A percentile compares a stretch with the other conserved stretches of the same genome.
These are phyloP conservation scores for Huntiella moniliformis DNA, from an alignment of 2,329 filamentous ascomycete species.

Conservation along the genomic window DNA sequence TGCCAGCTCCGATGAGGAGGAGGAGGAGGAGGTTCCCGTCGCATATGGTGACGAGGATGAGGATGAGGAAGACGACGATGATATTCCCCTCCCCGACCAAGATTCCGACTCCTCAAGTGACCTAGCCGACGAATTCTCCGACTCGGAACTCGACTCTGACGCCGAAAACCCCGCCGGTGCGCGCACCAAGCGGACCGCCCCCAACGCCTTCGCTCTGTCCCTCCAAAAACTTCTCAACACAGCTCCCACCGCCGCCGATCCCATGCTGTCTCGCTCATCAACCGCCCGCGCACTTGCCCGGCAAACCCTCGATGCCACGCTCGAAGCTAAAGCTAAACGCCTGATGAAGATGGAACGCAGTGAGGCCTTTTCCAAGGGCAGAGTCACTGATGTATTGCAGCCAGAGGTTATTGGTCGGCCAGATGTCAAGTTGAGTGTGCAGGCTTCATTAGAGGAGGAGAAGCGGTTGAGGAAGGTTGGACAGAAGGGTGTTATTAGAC, in stretches of 20 bases:
- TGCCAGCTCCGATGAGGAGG: conserved; percentile 14
- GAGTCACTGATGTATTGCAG: conserved; percentile 64
- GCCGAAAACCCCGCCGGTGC: conserved; percentile 17
- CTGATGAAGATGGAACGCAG: conserved; percentile 68
- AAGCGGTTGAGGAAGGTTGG: conserved; percentile 69
- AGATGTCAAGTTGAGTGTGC: conserved; percentile 18
- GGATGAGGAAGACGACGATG: conserved; percentile 20
- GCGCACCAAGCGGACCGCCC: conserved; percentile 69
- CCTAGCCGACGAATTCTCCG: neutral
- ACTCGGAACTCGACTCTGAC: conserved; percentile 15
- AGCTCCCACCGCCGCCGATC: conserved; percentile 71
- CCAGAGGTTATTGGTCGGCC: conserved; percentile 5
- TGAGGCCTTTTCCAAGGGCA: conserved; percentile 63
- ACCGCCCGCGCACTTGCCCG: conserved; percentile 54
- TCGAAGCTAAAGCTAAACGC: conserved; percentile 64
- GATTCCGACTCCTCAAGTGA: neutral
- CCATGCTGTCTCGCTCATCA: conserved; percentile 72
- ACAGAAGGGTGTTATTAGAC: conserved; percentile 80
- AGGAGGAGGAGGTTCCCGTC: conserved; percentile 13
- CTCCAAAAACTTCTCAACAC: conserved; percentile 84
- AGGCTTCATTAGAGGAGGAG: conserved; percentile 43
- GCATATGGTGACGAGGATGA: conserved; percentile 16
- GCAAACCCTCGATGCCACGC: conserved; percentile 52
- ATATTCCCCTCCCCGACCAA: neutral
- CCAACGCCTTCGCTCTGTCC: conserved; percentile 74